A percentile compares a stretch with the other conserved stretches of the same genome.
These are phyloP conservation scores for Penicillium diatomitis DNA, from an alignment of 495 filamentous ascomycete genomes.

Conservation along the genomic window DNA sequence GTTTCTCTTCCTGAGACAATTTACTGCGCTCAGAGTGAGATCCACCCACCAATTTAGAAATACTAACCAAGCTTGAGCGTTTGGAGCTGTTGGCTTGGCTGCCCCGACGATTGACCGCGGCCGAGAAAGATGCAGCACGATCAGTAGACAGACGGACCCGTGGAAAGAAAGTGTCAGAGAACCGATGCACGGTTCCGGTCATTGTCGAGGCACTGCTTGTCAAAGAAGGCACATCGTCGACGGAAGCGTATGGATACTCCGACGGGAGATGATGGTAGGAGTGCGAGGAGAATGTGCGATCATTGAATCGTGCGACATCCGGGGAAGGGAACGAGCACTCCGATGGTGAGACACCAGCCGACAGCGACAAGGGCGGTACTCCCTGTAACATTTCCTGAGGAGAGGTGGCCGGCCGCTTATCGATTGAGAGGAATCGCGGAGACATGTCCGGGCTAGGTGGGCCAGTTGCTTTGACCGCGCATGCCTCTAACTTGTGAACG, in stretches of 20 bases:
- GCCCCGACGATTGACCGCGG: slow-evolving; percentile 50
- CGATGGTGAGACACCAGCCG: slow-evolving; percentile 30
- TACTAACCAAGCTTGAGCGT: slow-evolving; percentile 73
- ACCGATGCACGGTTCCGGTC: slow-evolving; percentile 49
- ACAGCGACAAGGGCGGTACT: slow-evolving; percentile 39
- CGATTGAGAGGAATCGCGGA: slow-evolving; percentile 32
- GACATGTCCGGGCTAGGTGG: slow-evolving; percentile 36
- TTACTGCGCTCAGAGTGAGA: slow-evolving; percentile 74
- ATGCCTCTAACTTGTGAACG: slow-evolving; percentile 23
- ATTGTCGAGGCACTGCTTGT: slow-evolving; percentile 81
- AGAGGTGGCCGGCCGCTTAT: slow-evolving; percentile 40
- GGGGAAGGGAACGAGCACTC: slow-evolving; percentile 43
- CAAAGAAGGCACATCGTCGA: slow-evolving; percentile 80
- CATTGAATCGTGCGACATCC: slow-evolving; percentile 42
- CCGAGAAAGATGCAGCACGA: slow-evolving; percentile 61
- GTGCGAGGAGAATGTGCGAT: slow-evolving; percentile 33
- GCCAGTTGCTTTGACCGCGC: slow-evolving; percentile 11
- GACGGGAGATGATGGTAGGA: slow-evolving; percentile 53
- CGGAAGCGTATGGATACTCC: slow-evolving; percentile 59
- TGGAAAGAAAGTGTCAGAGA: slow-evolving; percentile 38
- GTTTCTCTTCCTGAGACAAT: slow-evolving; percentile 63
- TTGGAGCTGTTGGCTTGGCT: slow-evolving; percentile 43
- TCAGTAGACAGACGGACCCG: slow-evolving; percentile 43
- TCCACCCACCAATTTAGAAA: slow-evolving; percentile 73
- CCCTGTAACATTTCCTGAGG: slow-evolving; percentile 44